These are phyloP conservation scores for Lentinula raphanica DNA, from an alignment of 768 basidiomycete species.

Conservation along the genomic window DNA sequence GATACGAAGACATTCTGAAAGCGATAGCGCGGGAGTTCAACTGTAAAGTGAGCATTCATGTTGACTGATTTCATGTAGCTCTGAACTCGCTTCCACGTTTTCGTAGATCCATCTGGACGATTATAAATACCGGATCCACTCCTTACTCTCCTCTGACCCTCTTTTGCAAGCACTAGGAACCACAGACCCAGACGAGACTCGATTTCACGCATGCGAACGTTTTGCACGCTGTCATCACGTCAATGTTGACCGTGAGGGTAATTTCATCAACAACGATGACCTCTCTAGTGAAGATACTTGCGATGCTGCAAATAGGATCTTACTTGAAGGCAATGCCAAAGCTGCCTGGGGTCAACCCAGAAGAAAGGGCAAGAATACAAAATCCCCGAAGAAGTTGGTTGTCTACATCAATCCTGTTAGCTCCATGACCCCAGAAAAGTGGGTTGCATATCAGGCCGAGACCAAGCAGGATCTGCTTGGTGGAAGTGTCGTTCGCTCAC, in stretches of 20 bases:
- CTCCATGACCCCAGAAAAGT: slow-evolving; percentile 57
- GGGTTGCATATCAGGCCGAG: slow-evolving; percentile 38
- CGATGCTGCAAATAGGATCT: background rate
- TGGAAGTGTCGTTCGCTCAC: slow-evolving; percentile 44
- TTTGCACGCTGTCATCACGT: slow-evolving; percentile 68
- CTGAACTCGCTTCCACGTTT: background rate
- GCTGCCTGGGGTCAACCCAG: too few species aligned
- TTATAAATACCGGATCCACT: slow-evolving; percentile 75
- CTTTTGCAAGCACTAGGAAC: slow-evolving; percentile 59
- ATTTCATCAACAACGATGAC: slow-evolving; percentile 7
- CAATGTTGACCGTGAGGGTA: slow-evolving; percentile 25
- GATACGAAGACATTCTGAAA: slow-evolving; percentile 89
- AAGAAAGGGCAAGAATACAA: background rate
- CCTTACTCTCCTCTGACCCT: slow-evolving; percentile 47
- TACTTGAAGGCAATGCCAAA: background rate
- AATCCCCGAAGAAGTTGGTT: slow-evolving; percentile 43
- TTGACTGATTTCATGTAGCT: background rate
- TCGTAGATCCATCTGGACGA: slow-evolving; percentile 82
- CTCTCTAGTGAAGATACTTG: background rate
- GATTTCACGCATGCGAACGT: slow-evolving; percentile 94
- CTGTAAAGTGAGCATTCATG: slow-evolving; percentile 37
- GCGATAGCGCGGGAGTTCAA: slow-evolving; percentile 65
- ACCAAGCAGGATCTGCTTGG: slow-evolving; percentile 30
- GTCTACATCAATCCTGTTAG: slow-evolving; percentile 83
- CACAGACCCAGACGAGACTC: slow-evolving; percentile 52